phyloP scores from a whole-genome alignment of 768 basidiomycete species.

The Tylopilus plumbeoviolaceoides region DNA sequence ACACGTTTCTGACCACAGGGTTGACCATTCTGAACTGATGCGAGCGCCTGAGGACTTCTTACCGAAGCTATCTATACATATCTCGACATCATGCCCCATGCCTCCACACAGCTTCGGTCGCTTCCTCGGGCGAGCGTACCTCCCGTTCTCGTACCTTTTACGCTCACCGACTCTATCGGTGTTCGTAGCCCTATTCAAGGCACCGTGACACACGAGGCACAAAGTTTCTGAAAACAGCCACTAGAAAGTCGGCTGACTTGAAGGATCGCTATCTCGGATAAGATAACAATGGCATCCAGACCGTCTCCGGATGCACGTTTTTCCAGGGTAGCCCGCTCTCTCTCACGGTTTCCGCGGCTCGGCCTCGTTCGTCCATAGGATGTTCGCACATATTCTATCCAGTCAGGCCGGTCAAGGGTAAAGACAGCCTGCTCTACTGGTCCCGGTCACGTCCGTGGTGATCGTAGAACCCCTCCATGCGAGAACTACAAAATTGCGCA shows the following conservation, averaged over 20 bases:
- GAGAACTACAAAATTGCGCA: constrained; percentile 12
- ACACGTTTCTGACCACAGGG: too few species aligned
- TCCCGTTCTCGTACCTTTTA: neutral
- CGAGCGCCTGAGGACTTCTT: neutral
- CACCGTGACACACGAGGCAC: neutral
- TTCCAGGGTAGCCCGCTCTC: neutral
- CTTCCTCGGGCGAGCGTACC: neutral
- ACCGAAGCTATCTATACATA: neutral
- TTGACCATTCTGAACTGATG: too few species aligned
- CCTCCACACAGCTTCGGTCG: neutral
- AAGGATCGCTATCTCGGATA: neutral
- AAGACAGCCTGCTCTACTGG: neutral
- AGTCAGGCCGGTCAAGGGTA: neutral
- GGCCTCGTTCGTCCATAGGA: neutral
- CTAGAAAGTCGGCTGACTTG: neutral
- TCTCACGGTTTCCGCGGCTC: neutral
- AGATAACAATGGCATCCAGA: neutral
- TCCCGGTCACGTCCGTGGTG: constrained; percentile 4
- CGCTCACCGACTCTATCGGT: neutral
- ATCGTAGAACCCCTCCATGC: constrained; percentile 5
- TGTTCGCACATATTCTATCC: neutral
- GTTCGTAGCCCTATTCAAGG: neutral
- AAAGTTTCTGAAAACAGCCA: neutral
- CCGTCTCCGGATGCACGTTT: neutral
- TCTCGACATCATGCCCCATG: neutral